phyloP scores from a whole-genome alignment of 23 red algal genomes.

The Gracilaria domingensis region DNA sequence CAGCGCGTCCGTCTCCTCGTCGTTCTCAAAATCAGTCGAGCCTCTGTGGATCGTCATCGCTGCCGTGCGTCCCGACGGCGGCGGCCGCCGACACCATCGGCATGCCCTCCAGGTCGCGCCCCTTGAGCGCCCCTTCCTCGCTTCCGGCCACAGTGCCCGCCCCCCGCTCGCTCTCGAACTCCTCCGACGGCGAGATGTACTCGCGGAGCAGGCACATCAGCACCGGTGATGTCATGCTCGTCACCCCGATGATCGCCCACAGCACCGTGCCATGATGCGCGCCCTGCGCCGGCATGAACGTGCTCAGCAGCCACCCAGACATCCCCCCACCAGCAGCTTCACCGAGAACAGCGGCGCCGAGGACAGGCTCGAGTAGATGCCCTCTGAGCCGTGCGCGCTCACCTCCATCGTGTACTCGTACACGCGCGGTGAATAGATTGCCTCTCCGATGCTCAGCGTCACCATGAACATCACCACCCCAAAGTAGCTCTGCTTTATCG shows the following conservation, averaged over 20 bases:
- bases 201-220: constrained; percentile 70
- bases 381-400: constrained; percentile 82
- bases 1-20: not conserved
- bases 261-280: constrained; percentile 54
- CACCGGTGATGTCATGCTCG: constrained; percentile 76
- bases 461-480: constrained; percentile 86
- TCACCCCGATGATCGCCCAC: constrained; percentile 76
- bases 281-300: constrained; percentile 71
- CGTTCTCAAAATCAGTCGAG: not conserved
- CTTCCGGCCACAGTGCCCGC: not conserved
- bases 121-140: not conserved
- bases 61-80: constrained; percentile 1
- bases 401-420: constrained; percentile 96
- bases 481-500: constrained; percentile 80
- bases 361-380: constrained; percentile 92
- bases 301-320: constrained; percentile 88
- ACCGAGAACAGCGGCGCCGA: constrained; percentile 90
- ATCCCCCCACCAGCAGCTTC: constrained; percentile 91
- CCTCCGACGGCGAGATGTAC: constrained; percentile 60
- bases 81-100: constrained; percentile 13
- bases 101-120: too few relatives aligned
- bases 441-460: constrained; percentile 87
- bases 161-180: not conserved
- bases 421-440: constrained; percentile 75
- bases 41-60: constrained; percentile 11